Base-by-base conservation (phyloP, 495 filamentous ascomycete species). In the Delitschia confertaspora region DNA sequence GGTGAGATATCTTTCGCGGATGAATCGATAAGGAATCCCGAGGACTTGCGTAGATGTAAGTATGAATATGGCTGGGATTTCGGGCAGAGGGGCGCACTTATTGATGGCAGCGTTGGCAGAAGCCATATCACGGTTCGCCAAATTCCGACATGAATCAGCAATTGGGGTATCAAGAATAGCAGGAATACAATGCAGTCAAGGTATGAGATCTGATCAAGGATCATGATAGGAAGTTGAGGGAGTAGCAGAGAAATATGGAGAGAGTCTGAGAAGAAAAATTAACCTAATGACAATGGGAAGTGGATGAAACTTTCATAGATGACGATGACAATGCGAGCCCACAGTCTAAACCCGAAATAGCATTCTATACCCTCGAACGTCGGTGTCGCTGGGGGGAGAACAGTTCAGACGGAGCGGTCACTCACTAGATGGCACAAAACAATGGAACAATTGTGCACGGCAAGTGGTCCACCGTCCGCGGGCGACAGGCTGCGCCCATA, bases 151-250 rank as follows among this genome's bases (percentile, higher is more conserved):
- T 75, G 71, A 46, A 74, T 62, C 7, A 88, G 60, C 16, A 87
- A 58, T 56, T 85, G 76, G 7, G 80, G 80, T 0, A 72, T 60
- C 3, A 85, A 65, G 49, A 82, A 77, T 20, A 73, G 17, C 38
- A 82, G 68, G 55, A 85, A 87, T 14, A 76, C 72, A 29, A 77
- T 19, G 63, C 82, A 83, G 59, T 88, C 83, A 10, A 85, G 55
- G 62, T 76, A 83, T 0, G 82, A 82, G 11, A 86, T 72, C 31
- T 73, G 73, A 5, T 71, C 68, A 13, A 87, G 64, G 35, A 81
- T 74, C 76, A 80, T 80, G 20, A 10, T 56, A 2, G n/a, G n/a
- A n/a, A n/a, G n/a, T n/a, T n/a, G n/a, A n/a, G n/a, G 39, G 8
- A 23, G 25, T 13, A 36, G 13, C n/a, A n/a, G n/a, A n/a, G 11